Percentiles rank a stretch among this genome's conserved stretches.
phyloP scores from a whole-genome alignment of 208 protist genomes.

The Naegleria gruberi region DNA sequence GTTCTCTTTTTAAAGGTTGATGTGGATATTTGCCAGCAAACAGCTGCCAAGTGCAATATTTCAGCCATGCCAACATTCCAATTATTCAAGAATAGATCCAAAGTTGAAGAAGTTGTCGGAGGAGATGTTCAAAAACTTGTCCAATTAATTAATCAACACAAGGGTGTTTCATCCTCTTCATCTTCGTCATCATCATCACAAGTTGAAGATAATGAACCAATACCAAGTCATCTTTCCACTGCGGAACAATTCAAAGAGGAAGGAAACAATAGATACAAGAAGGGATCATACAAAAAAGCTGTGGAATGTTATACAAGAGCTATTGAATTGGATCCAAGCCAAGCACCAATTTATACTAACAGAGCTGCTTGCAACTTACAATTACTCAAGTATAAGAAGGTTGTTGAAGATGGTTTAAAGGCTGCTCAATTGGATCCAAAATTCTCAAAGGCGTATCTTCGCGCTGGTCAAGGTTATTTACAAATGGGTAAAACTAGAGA shows the following conservation, averaged over 20 bases:
- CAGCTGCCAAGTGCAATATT: background rate
- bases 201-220: background rate
- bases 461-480: background rate
- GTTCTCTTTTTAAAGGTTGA: constrained; percentile 5
- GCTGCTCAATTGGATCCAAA: background rate
- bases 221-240: background rate
- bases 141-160: background rate
- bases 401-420: constrained; percentile 6
- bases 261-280: constrained; percentile 54
- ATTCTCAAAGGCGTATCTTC: background rate
- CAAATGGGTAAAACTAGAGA: background rate
- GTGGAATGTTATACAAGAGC: constrained; percentile 56
- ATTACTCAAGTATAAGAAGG: constrained; percentile 48
- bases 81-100: background rate
- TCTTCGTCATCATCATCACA: background rate
- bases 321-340: constrained; percentile 47
- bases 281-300: constrained; percentile 49
- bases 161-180: too few relatives aligned
- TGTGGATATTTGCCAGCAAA: background rate
- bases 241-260: constrained; percentile 34
- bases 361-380: constrained; percentile 60
- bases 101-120: background rate
- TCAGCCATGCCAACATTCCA: background rate
- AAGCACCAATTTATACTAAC: constrained; percentile 56
- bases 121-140: background rate